Evolutionary conservation across 139 green algal species (phyloP), one percentile per base, ranked within the genome.

Genomic region (Asterochloris erici): DNA sequence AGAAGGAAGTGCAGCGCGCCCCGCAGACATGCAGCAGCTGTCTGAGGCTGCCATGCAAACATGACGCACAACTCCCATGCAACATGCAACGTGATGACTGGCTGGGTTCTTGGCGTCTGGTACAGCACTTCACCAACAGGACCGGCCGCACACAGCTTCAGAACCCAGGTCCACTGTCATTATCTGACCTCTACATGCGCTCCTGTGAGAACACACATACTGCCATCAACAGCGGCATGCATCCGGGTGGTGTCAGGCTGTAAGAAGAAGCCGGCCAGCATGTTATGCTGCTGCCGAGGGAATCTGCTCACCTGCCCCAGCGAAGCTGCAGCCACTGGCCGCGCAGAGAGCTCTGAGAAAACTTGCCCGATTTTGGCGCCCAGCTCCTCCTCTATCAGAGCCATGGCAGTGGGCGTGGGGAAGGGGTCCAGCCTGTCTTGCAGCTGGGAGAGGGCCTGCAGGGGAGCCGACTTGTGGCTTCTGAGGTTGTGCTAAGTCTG

Each of bases 341-440:
- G 78, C 9, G 89, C 79, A 15, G 90, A 91, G 10, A 98, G 82
- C 61, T 93, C 77, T 0, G 79, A 81, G 77, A 92, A 98, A 11
- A 97, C 71, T 47, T 90, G 79, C 26, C 84, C 68, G 14, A 95
- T 79, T 9, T 90, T 89, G 16, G 63, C n/a, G 14, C 92, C 93
- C 47, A 98, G 91, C 85, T 98, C 93, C 84, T 97, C 90, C 85
- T 97, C 91, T 15, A 98, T 95, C 73, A 98, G 82, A 76, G 77
- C 66, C 68, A 82, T 68, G 15, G 85, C 88, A 9, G 74, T 78
- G 27, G 17, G 26, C 12, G 80, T 89, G 54, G 84, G 66, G 74
- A 95, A 95, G 54, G 85, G 79, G 24, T 85, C 76, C 60, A 93
- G 75, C 60, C 84, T 75, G 85, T 95, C 91, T 76, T 96, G 94